phyloP scores from a whole-genome alignment of 495 filamentous ascomycete species.

The Sporormia fimetaria region DNA sequence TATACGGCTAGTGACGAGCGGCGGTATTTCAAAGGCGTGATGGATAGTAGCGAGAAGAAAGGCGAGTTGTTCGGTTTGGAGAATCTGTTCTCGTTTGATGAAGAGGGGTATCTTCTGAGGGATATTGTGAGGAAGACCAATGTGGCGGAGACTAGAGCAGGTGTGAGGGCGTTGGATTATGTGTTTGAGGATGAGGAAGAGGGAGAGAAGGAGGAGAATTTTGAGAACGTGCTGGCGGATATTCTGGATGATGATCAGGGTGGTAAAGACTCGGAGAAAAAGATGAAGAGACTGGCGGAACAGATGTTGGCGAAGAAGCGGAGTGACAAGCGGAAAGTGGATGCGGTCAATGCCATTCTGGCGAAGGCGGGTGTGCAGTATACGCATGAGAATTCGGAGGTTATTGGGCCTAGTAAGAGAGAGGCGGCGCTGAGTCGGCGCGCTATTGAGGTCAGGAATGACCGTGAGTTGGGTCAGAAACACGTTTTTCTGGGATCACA shows the following conservation, averaged over 20 bases:
- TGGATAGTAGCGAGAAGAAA: slow-evolving; percentile 66
- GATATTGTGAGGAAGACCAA: slow-evolving; percentile 98
- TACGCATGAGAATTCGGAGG: slow-evolving; percentile 92
- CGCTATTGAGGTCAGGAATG: slow-evolving; percentile 54
- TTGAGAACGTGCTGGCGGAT: too few relatives aligned
- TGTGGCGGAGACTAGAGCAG: slow-evolving; percentile 80
- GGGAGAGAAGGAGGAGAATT: too few relatives aligned
- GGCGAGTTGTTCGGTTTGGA: slow-evolving; percentile 88
- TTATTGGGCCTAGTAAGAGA: slow-evolving; percentile 76
- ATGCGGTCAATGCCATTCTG: slow-evolving; percentile 82
- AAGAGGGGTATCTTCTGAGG: slow-evolving; percentile 65
- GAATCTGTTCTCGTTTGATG: slow-evolving; percentile 79
- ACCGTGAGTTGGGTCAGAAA: slow-evolving; percentile 31
- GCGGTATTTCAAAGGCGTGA: slow-evolving; percentile 90
- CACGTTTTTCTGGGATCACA: slow-evolving; percentile 17
- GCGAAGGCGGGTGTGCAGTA: slow-evolving; percentile 84
- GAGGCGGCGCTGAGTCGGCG: slow-evolving; percentile 68
- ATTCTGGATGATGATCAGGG: too few relatives aligned
- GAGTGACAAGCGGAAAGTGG: slow-evolving; percentile 36
- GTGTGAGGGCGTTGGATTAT: slow-evolving; percentile 65
- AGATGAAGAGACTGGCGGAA: slow-evolving; percentile 66
- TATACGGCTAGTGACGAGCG: slow-evolving; percentile 88
- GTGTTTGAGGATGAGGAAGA: slow-evolving; percentile 34
- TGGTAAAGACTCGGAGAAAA: slow-evolving; percentile 33
- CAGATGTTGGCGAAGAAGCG: slow-evolving; percentile 39